Percentiles rank a stretch among this genome's conserved stretches.
Conservation (phyloP, 768 basidiomycete species). For the Ramaria rubella region DNA sequence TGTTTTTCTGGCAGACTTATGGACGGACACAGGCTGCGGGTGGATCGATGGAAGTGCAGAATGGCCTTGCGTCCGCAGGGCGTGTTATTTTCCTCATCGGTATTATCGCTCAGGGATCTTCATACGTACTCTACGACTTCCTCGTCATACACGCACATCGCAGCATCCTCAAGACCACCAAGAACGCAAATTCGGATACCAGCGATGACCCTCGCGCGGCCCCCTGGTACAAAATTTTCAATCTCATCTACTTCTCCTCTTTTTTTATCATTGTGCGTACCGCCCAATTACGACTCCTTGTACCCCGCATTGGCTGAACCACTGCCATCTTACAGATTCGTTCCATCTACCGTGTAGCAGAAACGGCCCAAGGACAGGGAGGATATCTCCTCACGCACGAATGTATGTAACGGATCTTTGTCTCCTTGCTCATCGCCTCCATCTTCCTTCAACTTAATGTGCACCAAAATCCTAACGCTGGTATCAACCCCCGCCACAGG, state of each 20-base stretch:
- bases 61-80: neutral
- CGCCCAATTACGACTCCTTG: neutral
- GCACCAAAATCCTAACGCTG: too few species aligned
- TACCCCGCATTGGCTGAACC: neutral
- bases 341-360: constrained; percentile 25
- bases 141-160: constrained; percentile 14
- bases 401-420: too few species aligned
- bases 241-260: constrained; percentile 21
- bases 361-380: constrained; percentile 17
- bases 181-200: constrained; percentile 6
- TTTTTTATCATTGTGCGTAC: constrained; percentile 21
- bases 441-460: too few species aligned
- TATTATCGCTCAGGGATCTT: constrained; percentile 20
- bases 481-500: constrained; percentile 11
- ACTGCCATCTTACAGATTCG: constrained; percentile 17
- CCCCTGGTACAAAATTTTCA: constrained; percentile 20
- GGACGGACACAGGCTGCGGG: constrained; percentile 17
- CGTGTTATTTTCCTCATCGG: constrained; percentile 23
- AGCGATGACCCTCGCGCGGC: too few species aligned
- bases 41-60: constrained; percentile 16
- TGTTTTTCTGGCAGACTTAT: neutral
- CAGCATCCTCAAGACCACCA: constrained; percentile 13
- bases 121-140: constrained; percentile 20
- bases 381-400: constrained; percentile 21
- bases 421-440: too few species aligned